Base-by-base conservation (phyloP, 1,139 yeast genomes). In the Magnusiomyces suaveolens region DNA sequence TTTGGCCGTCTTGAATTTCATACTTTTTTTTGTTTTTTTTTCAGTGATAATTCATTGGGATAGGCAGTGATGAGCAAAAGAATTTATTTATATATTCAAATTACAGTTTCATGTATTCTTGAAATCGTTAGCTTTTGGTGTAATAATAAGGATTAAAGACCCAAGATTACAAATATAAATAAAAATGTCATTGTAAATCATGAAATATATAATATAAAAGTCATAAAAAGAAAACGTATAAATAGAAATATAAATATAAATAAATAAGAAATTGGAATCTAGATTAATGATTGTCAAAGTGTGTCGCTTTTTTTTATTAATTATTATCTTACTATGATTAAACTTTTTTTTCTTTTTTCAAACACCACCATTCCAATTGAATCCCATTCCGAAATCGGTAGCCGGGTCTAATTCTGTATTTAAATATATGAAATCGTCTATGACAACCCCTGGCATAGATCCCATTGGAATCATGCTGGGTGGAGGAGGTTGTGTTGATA, bases 221-320 rank as follows among this genome's bases (percentile, higher is more conserved):
- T 24, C 24, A 46, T 29, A 3, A 46, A 16, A 21, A 46, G 25
- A 24, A 16, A 46, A 29, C 12, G 6, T n/a, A n/a, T n/a, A n/a
- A n/a, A n/a, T n/a, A n/a, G n/a, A n/a, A n/a, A n/a, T n/a, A 18
- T n/a, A 8, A 44, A 18, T 20, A 32, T n/a, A n/a, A n/a, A n/a
- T 29, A 29, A 29, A 29, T 55, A 4, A 57, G 53, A 1, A 60
- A 57, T 3, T 56, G 26, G 21, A 43, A 18, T 32, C 44, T 20
- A n/a, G 20, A 39, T 38, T 43, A 23, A 4, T 23, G 26, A 20
- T 33, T 23, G 33, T 29, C 12, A 29, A 6, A n/a, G n/a, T n/a
- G n/a, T 36, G 3, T 36, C 16, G 3, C 41, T 36, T 36, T 36
- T n/a, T 36, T 36, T 36, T n/a, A n/a, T n/a, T n/a, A n/a, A n/a